Evolutionary conservation across 805 yeast species (phyloP), one percentile per base, ranked within the genome.

Genomic region (Cyberlindnera mrakii): DNA sequence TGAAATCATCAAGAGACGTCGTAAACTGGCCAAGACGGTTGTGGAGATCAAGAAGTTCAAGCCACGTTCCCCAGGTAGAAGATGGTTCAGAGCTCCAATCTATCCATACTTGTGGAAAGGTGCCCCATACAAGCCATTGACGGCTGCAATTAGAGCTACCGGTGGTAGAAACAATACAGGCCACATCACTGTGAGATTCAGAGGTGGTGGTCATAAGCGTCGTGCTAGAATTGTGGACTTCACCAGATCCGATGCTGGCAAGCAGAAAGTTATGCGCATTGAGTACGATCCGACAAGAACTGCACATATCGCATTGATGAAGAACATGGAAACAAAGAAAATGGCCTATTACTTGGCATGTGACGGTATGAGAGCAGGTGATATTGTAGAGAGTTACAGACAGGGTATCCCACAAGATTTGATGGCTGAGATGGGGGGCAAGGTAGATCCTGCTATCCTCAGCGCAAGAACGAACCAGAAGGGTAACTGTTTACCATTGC

Each of bases 251-350:
- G 74, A 62, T 3, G 66, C 80, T 1, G 98, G 97, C 23, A 75
- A 73, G 35, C 93, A 87, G 55, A 74, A 76, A 29, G 97, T 93
- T 18, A 68, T 80, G 49, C 75, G 99, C 62, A 86, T 93, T 46
- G 99, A 93, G 65, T 88, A 88, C 60, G 99, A 93, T 66, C 99
- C 99, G 39, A 85, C 85, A 57, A 78, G 99, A 71, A 77, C 95
- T 4, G 83, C 93, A 6, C 99, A 93, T 66, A 84, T 93, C 62
- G 99, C 99, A 1, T 68, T 93, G 47, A 58, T 91, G 39, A 75
- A 82, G 63, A 83, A 84, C 63, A 64, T 70, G 39, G 74, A 67
- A 30, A 74, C 89, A 0, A 79, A 77, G 5, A 71, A 77, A 50
- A 66, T 80, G 47, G 75, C 91, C 10, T 93, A 93, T 63, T 86